Percentiles rank a stretch among this genome's conserved stretches.
These are phyloP conservation scores for Rhamnella rubrinervis DNA, from an alignment of 331 rosid genomes.

Conservation along the genomic window DNA sequence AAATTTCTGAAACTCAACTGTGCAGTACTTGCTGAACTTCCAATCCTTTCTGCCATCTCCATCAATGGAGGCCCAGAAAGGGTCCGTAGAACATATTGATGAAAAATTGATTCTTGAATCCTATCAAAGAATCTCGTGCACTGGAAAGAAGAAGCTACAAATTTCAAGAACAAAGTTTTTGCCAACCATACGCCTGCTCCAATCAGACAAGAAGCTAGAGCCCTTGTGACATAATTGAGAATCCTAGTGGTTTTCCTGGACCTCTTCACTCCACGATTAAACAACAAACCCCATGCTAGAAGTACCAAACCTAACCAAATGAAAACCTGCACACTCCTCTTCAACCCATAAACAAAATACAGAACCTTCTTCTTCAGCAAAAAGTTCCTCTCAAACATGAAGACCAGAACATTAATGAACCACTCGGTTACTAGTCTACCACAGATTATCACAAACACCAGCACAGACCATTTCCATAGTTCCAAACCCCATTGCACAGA, in stretches of 20 bases:
- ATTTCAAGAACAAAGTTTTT: constrained; percentile 63
- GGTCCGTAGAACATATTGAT: constrained; percentile 64
- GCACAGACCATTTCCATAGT: constrained; percentile 73
- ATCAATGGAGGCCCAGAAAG: constrained; percentile 80
- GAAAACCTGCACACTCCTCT: constrained; percentile 66
- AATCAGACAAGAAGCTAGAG: constrained; percentile 57
- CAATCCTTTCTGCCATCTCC: constrained; percentile 51
- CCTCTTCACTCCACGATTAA: constrained; percentile 46
- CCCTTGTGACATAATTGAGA: constrained; percentile 56
- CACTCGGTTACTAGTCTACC: constrained; percentile 71
- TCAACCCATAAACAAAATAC: constrained; percentile 76
- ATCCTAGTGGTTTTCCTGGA: constrained; percentile 34
- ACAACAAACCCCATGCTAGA: constrained; percentile 60
- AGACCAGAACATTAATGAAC: constrained; percentile 61
- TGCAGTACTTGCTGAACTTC: constrained; percentile 37
- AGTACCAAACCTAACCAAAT: constrained; percentile 73
- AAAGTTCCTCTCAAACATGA: constrained; percentile 66
- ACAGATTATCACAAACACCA: constrained; percentile 60
- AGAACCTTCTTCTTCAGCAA: constrained; percentile 71
- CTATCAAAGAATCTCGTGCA: constrained; percentile 76
- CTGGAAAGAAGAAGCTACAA: constrained; percentile 67
- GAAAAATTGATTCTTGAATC: constrained; percentile 81
- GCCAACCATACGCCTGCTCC: constrained; percentile 64
- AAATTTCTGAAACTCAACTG: constrained; percentile 53
- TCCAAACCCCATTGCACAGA: constrained; percentile 49